Evolutionary conservation across 2,329 filamentous ascomycete genomes (phyloP).

Genomic region (Xylaria sp.): DNA sequence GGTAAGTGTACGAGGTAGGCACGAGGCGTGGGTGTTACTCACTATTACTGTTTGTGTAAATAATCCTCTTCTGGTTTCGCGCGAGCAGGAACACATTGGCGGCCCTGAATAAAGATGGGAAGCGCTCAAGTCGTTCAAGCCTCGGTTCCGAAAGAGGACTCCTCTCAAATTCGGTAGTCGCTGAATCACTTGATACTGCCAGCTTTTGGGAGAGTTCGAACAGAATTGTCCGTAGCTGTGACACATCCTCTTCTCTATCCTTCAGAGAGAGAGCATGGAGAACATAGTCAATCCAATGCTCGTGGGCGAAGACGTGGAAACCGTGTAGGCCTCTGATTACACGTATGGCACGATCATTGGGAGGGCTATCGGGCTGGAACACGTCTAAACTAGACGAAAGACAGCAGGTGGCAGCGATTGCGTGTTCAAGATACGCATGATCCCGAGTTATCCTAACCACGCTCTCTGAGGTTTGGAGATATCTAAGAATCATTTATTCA

Average conservation of each 20-base stretch:
- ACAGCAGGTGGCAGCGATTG: slow-evolving; percentile 1
- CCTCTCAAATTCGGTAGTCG: neutral
- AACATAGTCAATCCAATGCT: slow-evolving; percentile 13
- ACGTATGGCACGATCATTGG: neutral
- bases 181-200: neutral
- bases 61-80: neutral
- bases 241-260: neutral
- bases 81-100: neutral
- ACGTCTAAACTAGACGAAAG: slow-evolving; percentile 8
- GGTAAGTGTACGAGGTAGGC: neutral
- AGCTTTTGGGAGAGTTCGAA: slow-evolving; percentile 2
- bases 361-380: neutral
- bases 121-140: slow-evolving; percentile 1
- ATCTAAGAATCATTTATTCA: neutral
- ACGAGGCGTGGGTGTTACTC: neutral
- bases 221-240: neutral
- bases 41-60: neutral
- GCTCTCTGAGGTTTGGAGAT: slow-evolving; percentile 1
- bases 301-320: slow-evolving; percentile 6
- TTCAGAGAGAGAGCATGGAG: neutral
- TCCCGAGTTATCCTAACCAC: neutral
- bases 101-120: neutral
- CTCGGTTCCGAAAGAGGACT: neutral
- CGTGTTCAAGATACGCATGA: slow-evolving; percentile 13
- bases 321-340: slow-evolving; percentile 8